Conservation (phyloP, 768 basidiomycete genomes). For the Ephemerocybe angulata region DNA sequence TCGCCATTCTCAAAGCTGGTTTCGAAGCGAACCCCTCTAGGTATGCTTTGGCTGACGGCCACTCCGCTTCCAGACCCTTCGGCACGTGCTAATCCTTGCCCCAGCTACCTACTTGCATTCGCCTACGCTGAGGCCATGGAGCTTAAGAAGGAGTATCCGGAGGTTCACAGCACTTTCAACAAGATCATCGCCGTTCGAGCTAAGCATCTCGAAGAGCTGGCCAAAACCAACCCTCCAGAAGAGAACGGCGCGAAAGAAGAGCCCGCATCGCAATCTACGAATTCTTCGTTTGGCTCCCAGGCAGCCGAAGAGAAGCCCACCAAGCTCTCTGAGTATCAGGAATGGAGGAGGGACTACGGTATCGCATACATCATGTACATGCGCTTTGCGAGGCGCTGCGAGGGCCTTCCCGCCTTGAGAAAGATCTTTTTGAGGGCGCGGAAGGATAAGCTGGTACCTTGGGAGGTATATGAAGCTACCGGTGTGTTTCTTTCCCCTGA, state of each 20-base stretch:
- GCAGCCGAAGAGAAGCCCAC: constrained; percentile 49
- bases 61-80: not conserved
- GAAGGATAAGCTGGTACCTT: constrained; percentile 69
- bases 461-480: constrained; percentile 93
- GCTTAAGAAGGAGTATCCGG: constrained; percentile 52
- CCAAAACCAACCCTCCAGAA: constrained; percentile 37
- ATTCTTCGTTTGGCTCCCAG: constrained; percentile 48
- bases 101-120: constrained; percentile 86
- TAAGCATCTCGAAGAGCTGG: constrained; percentile 57
- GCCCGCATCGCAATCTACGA: constrained; percentile 23
- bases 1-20: constrained; percentile 76
- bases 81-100: not conserved
- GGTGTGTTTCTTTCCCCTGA: constrained; percentile 42
- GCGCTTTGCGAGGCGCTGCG: constrained; percentile 84
- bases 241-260: constrained; percentile 5
- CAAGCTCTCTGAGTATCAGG: constrained; percentile 51
- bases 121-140: constrained; percentile 77
- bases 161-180: constrained; percentile 70
- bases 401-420: constrained; percentile 79
- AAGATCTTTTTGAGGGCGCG: constrained; percentile 79
- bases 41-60: constrained; percentile 34
- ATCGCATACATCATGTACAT: constrained; percentile 89
- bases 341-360: constrained; percentile 66
- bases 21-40: constrained; percentile 84
- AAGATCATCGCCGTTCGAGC: constrained; percentile 67